Evolutionary conservation across 768 basidiomycete genomes (phyloP).

Genomic region (Hygrocybe coccinea): DNA sequence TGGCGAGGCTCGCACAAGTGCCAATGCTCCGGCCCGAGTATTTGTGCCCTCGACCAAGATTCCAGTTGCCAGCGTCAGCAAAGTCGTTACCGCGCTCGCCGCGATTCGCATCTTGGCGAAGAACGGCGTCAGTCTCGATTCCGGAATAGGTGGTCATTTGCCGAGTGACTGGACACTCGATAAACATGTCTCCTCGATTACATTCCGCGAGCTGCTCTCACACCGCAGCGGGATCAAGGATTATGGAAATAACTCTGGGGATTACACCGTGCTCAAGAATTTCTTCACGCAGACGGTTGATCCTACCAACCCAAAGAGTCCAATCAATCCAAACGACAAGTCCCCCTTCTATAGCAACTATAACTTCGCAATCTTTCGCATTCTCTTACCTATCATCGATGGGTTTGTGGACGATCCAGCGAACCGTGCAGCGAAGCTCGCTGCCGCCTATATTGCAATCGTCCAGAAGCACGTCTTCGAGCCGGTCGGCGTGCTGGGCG

Average conservation of each 20-base stretch:
- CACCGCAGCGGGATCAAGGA: background rate
- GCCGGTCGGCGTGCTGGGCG: background rate
- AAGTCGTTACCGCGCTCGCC: background rate
- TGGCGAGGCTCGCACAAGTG: background rate
- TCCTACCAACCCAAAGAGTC: background rate
- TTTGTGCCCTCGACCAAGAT: background rate
- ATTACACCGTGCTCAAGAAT: background rate
- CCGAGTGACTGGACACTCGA: background rate
- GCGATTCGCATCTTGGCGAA: background rate
- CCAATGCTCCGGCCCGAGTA: background rate
- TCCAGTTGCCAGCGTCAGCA: conserved; percentile 1
- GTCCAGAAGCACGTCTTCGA: background rate
- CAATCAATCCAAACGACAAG: background rate
- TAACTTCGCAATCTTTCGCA: background rate
- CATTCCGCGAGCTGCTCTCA: background rate
- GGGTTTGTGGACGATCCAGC: background rate
- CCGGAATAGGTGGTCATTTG: background rate
- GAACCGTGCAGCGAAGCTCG: background rate
- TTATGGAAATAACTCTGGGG: background rate
- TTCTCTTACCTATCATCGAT: background rate
- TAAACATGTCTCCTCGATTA: background rate
- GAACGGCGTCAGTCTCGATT: background rate
- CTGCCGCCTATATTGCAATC: background rate
- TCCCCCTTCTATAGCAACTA: background rate
- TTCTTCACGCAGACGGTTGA: background rate